A percentile compares a stretch with the other conserved stretches of the same genome.
phyloP scores from a whole-genome alignment of 352 stramenopile species.

The Phytophthora pinifolia region DNA sequence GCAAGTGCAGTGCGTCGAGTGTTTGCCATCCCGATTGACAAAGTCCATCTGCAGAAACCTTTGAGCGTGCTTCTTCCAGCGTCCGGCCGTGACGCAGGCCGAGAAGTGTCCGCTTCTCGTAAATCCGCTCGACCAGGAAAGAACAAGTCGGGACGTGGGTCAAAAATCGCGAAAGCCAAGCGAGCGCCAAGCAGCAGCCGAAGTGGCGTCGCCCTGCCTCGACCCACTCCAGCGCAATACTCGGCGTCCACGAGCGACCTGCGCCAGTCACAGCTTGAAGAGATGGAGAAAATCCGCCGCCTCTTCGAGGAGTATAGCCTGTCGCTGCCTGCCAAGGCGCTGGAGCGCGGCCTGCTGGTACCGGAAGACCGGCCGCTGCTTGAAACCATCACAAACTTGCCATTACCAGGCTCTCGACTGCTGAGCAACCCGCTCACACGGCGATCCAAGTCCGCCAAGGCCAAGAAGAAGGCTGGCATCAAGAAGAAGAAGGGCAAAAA shows the following conservation, averaged over 20 bases:
- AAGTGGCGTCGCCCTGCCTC: slow-evolving; percentile 2
- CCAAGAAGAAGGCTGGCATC: slow-evolving; percentile 30
- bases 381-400: slow-evolving; percentile 54
- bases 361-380: slow-evolving; percentile 56
- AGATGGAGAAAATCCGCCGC: slow-evolving; percentile 64
- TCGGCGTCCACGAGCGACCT: slow-evolving; percentile 50
- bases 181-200: slow-evolving; percentile 2
- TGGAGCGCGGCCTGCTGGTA: slow-evolving; percentile 60
- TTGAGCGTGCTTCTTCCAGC: neutral
- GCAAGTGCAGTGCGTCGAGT: slow-evolving; percentile 34
- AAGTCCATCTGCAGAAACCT: slow-evolving; percentile 10
- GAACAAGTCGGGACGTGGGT: slow-evolving; percentile 6
- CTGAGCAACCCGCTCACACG: slow-evolving; percentile 42
- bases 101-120: slow-evolving; percentile 11
- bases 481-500: slow-evolving; percentile 63
- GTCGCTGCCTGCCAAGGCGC: slow-evolving; percentile 28
- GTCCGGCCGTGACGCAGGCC: neutral
- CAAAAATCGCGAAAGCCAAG: slow-evolving; percentile 17
- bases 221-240: slow-evolving; percentile 1
- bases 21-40: slow-evolving; percentile 24
- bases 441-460: slow-evolving; percentile 22
- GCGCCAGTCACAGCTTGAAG: slow-evolving; percentile 49
- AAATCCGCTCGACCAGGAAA: slow-evolving; percentile 6
- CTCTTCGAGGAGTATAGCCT: slow-evolving; percentile 63
- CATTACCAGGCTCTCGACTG: slow-evolving; percentile 48